Percentiles rank a stretch among this genome's conserved stretches.
These are phyloP conservation scores for Blastobotrys buckinghamii DNA, from an alignment of 1,139 yeast genomes.

Conservation along the genomic window DNA sequence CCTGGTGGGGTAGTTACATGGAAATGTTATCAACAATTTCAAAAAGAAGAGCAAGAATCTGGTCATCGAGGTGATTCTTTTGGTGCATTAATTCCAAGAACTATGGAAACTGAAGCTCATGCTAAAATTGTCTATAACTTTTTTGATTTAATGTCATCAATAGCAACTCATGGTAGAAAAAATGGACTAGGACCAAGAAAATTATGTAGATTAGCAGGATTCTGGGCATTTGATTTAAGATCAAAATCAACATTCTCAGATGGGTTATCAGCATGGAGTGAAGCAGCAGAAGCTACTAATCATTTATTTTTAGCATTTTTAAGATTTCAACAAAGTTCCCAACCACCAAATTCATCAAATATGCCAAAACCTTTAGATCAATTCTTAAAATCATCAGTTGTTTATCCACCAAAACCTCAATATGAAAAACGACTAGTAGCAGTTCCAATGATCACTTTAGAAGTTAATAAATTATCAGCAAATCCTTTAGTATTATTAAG, in stretches of 20 bases:
- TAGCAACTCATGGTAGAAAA: conserved; percentile 75
- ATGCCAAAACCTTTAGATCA: conserved; percentile 14
- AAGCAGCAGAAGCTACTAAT: conserved; percentile 76
- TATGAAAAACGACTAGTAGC: conserved; percentile 40
- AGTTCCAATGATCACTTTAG: conserved; percentile 63
- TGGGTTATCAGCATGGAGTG: conserved; percentile 66
- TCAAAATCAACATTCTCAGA: conserved; percentile 46
- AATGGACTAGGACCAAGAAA: conserved; percentile 78
- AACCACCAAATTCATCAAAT: conserved; percentile 6
- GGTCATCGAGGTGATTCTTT: conserved; percentile 67
- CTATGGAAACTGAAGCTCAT: conserved; percentile 77
- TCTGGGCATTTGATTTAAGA: conserved; percentile 73
- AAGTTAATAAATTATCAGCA: conserved; percentile 56
- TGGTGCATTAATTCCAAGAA: conserved; percentile 73
- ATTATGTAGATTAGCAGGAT: conserved; percentile 72
- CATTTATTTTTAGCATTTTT: conserved; percentile 73
- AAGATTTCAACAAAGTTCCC: conserved; percentile 50
- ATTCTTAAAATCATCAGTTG: conserved; percentile 24
- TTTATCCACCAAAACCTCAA: conserved; percentile 30
- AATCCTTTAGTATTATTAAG: conserved; percentile 53
- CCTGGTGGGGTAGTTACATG: conserved; percentile 79
- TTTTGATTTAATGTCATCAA: conserved; percentile 70
- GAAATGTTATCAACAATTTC: conserved; percentile 72
- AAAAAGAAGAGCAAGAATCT: conserved; percentile 48
- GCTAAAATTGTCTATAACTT: conserved; percentile 87